Base-by-base conservation (phyloP, 2,329 filamentous ascomycete species). In the Aphanocladium album region DNA sequence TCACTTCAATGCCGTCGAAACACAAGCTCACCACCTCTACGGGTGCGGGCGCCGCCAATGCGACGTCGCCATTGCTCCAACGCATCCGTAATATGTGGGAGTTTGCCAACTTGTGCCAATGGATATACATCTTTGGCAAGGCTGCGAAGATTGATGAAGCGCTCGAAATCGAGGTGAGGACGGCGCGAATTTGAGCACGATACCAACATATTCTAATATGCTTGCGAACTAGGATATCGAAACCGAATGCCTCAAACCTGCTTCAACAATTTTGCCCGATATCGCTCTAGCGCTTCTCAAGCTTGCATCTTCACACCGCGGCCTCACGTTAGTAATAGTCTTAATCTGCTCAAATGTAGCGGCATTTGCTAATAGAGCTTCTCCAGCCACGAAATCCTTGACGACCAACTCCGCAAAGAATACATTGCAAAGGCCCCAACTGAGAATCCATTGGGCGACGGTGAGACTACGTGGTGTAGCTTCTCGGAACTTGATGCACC, bases 101-200 rank as follows among this genome's bases (percentile, higher is more conserved):
- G 74, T 97, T 98, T 75, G 91, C 93, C 63, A 93, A 92, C 70
- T 79, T 98, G 8, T 92, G 89, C 77, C 93, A 99, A 76, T 99
- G 92, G 83, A 90, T 98, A 63, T 90, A 88, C 72, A 85, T 93
- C 45, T 99, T 99, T 74, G 93, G 93, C 63, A 87, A 89, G 69
- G 87, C 87, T 47, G 87, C 96, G 72, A 97, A 96, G 77, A 90
- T 98, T 66, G 89, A 95, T 68, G 89, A 96, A 64, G 87, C 89
- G 70, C 82, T 97, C 64, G 91, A 93, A 70, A 89, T 97, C 65
- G 93, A 98, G 79, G 95, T 96, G 84, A 37, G 70, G 14, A 4
- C 16, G 33, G 33, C 25, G 16, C 37, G 17, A 43, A 21, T 25
- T n/a, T 8, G 19, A 12, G 17, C 23, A 17, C 9, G 5, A 43